Conservation (phyloP, 257 asterid species). For the Leonotis leonurus region DNA sequence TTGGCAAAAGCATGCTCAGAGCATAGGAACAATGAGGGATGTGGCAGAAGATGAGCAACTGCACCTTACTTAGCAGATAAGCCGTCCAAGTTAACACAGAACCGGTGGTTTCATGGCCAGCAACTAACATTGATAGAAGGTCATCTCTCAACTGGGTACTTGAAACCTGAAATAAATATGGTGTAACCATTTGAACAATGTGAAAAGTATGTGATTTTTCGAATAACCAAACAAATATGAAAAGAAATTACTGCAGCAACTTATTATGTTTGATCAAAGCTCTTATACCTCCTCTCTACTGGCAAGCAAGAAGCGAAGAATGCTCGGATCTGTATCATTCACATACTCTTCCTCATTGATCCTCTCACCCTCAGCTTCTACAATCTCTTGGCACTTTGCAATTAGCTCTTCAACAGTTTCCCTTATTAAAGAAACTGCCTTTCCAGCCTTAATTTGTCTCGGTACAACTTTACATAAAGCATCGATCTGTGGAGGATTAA, state of each 20-base stretch:
- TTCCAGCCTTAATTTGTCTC: slow-evolving; percentile 83
- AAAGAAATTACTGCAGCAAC: not conserved
- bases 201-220: not conserved
- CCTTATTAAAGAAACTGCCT: slow-evolving; percentile 71
- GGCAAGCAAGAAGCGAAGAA: slow-evolving; percentile 95
- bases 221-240: not conserved
- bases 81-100: slow-evolving; percentile 92
- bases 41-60: slow-evolving; percentile 1
- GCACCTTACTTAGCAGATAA: slow-evolving; percentile 90
- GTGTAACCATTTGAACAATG: not conserved
- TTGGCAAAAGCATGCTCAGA: not conserved
- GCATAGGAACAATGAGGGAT: not conserved
- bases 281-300: slow-evolving; percentile 88
- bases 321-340: slow-evolving; percentile 82
- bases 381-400: slow-evolving; percentile 73
- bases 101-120: slow-evolving; percentile 98
- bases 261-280: not conserved
- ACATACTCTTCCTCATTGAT: slow-evolving; percentile 85
- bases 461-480: slow-evolving; percentile 78
- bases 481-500: slow-evolving; percentile 46
- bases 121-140: slow-evolving; percentile 97
- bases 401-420: slow-evolving; percentile 83
- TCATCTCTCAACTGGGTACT: slow-evolving; percentile 85
- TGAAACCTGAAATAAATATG: slow-evolving; percentile 54
- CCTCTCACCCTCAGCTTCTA: slow-evolving; percentile 87